Conservation (phyloP, 345 rosid species). For the Cardamine occulta region DNA sequence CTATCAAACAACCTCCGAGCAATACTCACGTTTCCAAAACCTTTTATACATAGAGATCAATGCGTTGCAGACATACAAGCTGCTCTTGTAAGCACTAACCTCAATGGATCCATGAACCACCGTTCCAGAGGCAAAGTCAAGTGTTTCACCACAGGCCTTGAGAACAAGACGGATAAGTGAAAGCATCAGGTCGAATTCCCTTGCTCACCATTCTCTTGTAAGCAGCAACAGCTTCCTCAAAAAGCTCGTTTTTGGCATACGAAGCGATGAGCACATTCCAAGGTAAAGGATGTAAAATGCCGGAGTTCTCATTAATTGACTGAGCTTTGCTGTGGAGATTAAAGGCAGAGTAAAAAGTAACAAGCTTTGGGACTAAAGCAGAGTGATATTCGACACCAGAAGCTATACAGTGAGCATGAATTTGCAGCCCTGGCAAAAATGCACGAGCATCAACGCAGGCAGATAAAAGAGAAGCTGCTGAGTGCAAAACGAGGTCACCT, state of each 20-base stretch:
- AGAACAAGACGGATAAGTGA: constrained; percentile 78
- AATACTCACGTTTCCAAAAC: constrained; percentile 51
- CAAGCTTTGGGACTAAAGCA: constrained; percentile 65
- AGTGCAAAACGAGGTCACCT: constrained; percentile 42
- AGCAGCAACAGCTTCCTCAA: constrained; percentile 50
- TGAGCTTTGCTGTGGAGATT: constrained; percentile 52
- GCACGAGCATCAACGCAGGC: constrained; percentile 51
- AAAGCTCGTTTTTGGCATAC: constrained; percentile 53
- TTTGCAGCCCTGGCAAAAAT: constrained; percentile 52
- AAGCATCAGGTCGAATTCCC: constrained; percentile 69
- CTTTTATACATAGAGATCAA: constrained; percentile 81
- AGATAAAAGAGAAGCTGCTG: constrained; percentile 52
- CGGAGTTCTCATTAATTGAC: constrained; percentile 46
- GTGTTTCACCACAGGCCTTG: constrained; percentile 72
- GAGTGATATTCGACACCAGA: constrained; percentile 61
- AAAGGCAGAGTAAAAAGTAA: constrained; percentile 59
- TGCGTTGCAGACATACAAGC: constrained; percentile 72
- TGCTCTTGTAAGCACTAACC: constrained; percentile 47
- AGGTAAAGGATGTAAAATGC: constrained; percentile 52
- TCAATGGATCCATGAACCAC: constrained; percentile 59
- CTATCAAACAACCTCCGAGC: constrained; percentile 59
- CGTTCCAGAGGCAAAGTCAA: constrained; percentile 58
- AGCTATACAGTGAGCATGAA: constrained; percentile 56
- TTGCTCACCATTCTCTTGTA: constrained; percentile 59
- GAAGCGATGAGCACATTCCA: constrained; percentile 76